Percentiles rank a stretch among this genome's conserved stretches.
Conservation (phyloP, 352 stramenopile genomes). For the Lagenidium giganteum region DNA sequence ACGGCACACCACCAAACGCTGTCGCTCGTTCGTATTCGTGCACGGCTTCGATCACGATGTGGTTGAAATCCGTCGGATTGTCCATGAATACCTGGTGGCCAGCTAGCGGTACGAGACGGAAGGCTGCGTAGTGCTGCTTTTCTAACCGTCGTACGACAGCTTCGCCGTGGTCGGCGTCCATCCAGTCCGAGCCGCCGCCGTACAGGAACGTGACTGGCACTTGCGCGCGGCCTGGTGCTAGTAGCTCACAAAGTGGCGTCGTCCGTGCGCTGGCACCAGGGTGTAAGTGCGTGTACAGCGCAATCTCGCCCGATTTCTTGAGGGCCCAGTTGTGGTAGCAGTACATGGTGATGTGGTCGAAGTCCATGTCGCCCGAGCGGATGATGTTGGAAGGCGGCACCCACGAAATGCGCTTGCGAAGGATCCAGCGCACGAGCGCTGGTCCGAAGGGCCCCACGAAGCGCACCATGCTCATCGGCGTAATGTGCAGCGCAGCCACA, state of each 20-base stretch:
- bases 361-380: conserved; percentile 60
- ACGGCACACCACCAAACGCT: too few species aligned
- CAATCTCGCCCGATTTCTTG: conserved; percentile 61
- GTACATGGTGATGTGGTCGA: conserved; percentile 64
- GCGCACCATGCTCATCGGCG: conserved; percentile 65
- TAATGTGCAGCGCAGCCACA: conserved; percentile 39
- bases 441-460: conserved; percentile 59
- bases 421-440: conserved; percentile 46
- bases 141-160: conserved; percentile 52
- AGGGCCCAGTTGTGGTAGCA: conserved; percentile 83
- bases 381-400: conserved; percentile 68
- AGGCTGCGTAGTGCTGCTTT: conserved; percentile 56
- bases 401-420: conserved; percentile 53
- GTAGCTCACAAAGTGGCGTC: conserved; percentile 42
- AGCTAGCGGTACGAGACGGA: conserved; percentile 56
- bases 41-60: conserved; percentile 61
- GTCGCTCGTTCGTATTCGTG: conserved; percentile 49
- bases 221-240: conserved; percentile 40
- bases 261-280: conserved; percentile 49
- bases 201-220: conserved; percentile 82
- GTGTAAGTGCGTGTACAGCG: conserved; percentile 72
- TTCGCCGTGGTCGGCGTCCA: conserved; percentile 61
- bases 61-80: conserved; percentile 74
- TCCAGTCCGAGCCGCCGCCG: conserved; percentile 73
- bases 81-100: conserved; percentile 87